These are phyloP conservation scores for Beauveria asiatica DNA, from an alignment of 2,329 filamentous ascomycete genomes.

Conservation along the genomic window DNA sequence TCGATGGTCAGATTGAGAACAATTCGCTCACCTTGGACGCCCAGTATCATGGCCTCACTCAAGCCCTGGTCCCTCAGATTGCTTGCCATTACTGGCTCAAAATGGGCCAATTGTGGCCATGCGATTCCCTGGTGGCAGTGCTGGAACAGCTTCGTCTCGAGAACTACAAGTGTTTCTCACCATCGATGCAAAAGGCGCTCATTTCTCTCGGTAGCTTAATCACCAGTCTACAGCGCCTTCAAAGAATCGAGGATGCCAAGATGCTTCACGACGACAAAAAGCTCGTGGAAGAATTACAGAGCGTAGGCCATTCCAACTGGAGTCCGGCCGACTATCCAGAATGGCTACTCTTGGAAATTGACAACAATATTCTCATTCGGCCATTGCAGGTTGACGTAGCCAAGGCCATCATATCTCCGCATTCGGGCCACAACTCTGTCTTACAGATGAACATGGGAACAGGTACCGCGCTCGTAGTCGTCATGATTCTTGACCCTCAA, in stretches of 20 bases:
- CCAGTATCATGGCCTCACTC: neutral
- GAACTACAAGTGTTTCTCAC: neutral
- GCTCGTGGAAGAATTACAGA: slow-evolving; percentile 36
- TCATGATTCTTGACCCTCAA: neutral
- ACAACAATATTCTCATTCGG: slow-evolving; percentile 54
- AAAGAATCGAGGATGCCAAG: neutral
- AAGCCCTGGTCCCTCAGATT: neutral
- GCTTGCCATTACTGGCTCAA: slow-evolving; percentile 29
- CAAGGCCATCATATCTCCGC: slow-evolving; percentile 46
- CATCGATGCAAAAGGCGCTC: neutral
- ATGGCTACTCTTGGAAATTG: slow-evolving; percentile 60
- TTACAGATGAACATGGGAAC: slow-evolving; percentile 62
- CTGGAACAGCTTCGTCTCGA: slow-evolving; percentile 36
- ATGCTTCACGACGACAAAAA: slow-evolving; percentile 17
- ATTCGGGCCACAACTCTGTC: slow-evolving; percentile 45
- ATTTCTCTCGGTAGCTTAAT: neutral
- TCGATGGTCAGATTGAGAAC: neutral
- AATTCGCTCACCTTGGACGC: too few species aligned
- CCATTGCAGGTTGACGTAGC: slow-evolving; percentile 55
- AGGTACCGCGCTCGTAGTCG: slow-evolving; percentile 24
- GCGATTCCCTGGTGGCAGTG: slow-evolving; percentile 31
- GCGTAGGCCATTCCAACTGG: slow-evolving; percentile 49
- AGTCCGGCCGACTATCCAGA: slow-evolving; percentile 43
- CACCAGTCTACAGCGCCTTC: neutral
- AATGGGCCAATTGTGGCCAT: slow-evolving; percentile 36